Base-by-base conservation (phyloP, 257 asterid species). In the Haberlea rhodopensis region DNA sequence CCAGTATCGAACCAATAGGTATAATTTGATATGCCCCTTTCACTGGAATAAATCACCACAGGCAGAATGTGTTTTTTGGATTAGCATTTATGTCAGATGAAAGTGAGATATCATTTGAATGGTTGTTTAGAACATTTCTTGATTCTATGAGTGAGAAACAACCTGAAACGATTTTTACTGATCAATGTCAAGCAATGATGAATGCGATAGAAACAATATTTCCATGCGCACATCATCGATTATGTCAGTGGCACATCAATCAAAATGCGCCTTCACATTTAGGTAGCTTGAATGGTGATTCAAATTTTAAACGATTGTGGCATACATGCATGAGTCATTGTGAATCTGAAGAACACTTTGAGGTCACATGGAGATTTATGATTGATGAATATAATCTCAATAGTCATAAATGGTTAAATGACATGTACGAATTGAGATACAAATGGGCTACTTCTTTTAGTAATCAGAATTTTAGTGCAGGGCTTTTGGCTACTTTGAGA, bases 1-100 rank as follows among this genome's bases (percentile, higher is more conserved):
- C 60, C 23, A 53, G 59, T 66, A 57, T 5, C 16, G 19, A 7
- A 66, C 63, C 4, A 72, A 72, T 11, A 66, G 5, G 58, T 49
- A 65, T n/a, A 21, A 57, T 5, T 45, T 64, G 40, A 57, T 58
- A 24, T 71, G 29, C 61, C 46, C 46, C 53, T 3, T 65, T 72
- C 31, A 58, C 65, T 11, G 67, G 67, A 1, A 26, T 24, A 51
- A 57, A 57, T 31, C 37, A 64, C 21, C 71, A 71, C 8, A 23
- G 2, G 3, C 18, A 49, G 13, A 49, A 46, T 46, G 57, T 63
- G 10, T 10, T 63, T 8, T 63, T 63, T 63, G 58, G 58, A 5
- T 45, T 46, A 4, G 31, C 57, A 2, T 25, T 62, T 24, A 3
- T 62, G 23, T 62, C 32, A 0, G 68, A 62, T 62, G 68, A 43